Evolutionary conservation across 352 stramenopile genomes (phyloP), one percentile per base, ranked within the genome.

Genomic region (Phytophthora crassamura): DNA sequence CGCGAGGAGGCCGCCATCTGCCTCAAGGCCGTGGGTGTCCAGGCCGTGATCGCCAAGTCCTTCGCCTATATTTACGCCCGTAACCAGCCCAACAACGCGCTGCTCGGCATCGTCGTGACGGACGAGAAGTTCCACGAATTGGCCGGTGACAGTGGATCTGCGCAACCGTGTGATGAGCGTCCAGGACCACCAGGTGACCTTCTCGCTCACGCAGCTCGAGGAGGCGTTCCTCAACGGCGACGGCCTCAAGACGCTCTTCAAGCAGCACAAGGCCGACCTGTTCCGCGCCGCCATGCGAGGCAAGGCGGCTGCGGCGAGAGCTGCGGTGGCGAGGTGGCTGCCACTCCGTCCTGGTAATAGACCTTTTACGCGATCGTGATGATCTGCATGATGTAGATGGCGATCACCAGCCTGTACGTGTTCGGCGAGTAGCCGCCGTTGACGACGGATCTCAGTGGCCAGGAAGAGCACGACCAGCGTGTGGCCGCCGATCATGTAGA

Each of bases 1-100:
- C 85, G 85, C 38, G 85, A 93, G 58, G 85, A 93, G 58, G 85
- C 85, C 0, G 85, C 85, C 14, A 90, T 91, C 42, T 93, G 83
- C 43, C 78, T 93, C 38, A 93, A 93, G 77, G 85, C 85, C 10
- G 72, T 91, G 2, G 85, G 85, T 38, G 78, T 93, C n/a, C 80
- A 92, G 65, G 85, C 85, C 7, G 85, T 93, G 41, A 93, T 93
- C 47, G 85, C 85, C 63, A 91, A 91, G 67, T 93, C 85, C 51
- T 93, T 93, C 65, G 85, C 85, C 22, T 93, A 93, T 67, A 93
- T 93, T 46, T 93, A 93, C 71, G 82, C 85, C 10, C 81, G 85
- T 36, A 93, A 93, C 75, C 85, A 93, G 67, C 83, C 83, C 39
- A 94, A 94, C 75, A 94, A 94, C 41, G 85, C 85, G 33, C 72